Conservation (phyloP, 257 asterid species). For the Knoxia roxburghii region DNA sequence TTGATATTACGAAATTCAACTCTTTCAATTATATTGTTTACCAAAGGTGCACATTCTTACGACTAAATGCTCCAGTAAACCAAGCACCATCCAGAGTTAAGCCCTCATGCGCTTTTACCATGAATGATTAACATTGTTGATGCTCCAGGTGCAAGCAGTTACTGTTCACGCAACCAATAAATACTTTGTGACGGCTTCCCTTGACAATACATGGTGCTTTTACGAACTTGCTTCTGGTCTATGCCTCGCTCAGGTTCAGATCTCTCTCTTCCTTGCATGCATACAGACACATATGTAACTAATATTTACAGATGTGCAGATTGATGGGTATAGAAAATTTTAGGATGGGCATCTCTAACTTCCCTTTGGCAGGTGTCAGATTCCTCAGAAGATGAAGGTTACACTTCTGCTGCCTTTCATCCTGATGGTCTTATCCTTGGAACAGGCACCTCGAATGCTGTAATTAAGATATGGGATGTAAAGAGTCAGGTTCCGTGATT, state of each 20-base stretch:
- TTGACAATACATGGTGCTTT: conserved; percentile 95
- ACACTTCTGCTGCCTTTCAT: conserved; percentile 92
- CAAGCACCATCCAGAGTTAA: not conserved
- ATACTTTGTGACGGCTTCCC: conserved; percentile 90
- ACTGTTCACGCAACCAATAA: conserved; percentile 91
- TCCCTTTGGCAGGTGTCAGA: conserved; percentile 65
- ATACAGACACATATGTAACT: not conserved
- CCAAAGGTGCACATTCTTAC: not conserved
- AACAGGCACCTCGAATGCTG: conserved; percentile 72
- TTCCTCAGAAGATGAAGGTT: conserved; percentile 66
- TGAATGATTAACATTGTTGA: not conserved
- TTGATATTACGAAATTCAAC: too few species aligned
- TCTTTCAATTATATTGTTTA: too few species aligned
- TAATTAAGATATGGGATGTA: conserved; percentile 96
- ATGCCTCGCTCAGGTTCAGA: conserved; percentile 86
- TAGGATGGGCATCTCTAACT: not conserved
- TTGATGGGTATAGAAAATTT: too few species aligned
- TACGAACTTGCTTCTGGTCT: conserved; percentile 83
- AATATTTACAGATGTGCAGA: too few species aligned
- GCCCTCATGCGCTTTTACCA: not conserved
- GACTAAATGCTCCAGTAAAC: not conserved
- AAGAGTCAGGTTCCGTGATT: conserved; percentile 72
- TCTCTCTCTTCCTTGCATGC: conserved; percentile 14
- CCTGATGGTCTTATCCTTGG: conserved; percentile 99
- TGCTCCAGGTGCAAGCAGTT: conserved; percentile 86